phyloP scores from a whole-genome alignment of 1,139 yeast genomes.

The Candida glucosophila region DNA sequence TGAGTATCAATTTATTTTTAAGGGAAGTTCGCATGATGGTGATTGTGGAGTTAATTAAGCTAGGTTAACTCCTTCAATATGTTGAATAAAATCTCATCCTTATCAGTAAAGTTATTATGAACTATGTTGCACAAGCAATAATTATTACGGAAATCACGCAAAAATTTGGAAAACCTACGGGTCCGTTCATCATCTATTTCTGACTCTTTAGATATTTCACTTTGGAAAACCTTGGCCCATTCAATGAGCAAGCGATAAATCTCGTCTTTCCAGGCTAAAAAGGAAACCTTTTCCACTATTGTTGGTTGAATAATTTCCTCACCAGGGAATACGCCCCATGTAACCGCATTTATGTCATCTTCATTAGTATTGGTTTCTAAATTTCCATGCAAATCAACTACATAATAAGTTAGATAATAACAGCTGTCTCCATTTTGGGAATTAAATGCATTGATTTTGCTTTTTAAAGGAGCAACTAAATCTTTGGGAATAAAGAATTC shows the following conservation, averaged over 20 bases:
- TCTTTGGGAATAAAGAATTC: slow-evolving; percentile 71
- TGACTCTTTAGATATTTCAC: slow-evolving; percentile 31
- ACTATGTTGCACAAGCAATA: slow-evolving; percentile 83
- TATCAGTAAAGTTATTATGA: slow-evolving; percentile 69
- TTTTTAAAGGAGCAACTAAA: slow-evolving; percentile 31
- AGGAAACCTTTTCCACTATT: slow-evolving; percentile 81
- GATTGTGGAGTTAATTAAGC: slow-evolving; percentile 1
- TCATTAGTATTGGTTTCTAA: slow-evolving; percentile 59
- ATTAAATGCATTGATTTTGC: slow-evolving; percentile 29
- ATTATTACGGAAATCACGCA: slow-evolving; percentile 43
- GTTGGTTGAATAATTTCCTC: slow-evolving; percentile 88
- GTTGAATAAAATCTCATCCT: slow-evolving; percentile 41
- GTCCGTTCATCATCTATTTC: slow-evolving; percentile 23
- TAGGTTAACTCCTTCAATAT: slow-evolving; percentile 1
- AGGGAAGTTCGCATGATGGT: slow-evolving; percentile 1
- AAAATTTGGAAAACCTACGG: slow-evolving; percentile 25
- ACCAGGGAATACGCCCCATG: slow-evolving; percentile 97
- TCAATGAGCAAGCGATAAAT: slow-evolving; percentile 75
- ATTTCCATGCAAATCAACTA: slow-evolving; percentile 58
- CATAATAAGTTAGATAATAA: slow-evolving; percentile 62
- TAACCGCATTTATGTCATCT: slow-evolving; percentile 85
- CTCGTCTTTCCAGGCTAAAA: slow-evolving; percentile 96
- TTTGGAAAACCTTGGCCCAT: slow-evolving; percentile 56
- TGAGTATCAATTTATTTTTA: slow-evolving; percentile 14
- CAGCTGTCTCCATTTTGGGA: slow-evolving; percentile 29